phyloP scores from a whole-genome alignment of 225 moss, liverwort and hornwort species.

The Neckera pumila region DNA sequence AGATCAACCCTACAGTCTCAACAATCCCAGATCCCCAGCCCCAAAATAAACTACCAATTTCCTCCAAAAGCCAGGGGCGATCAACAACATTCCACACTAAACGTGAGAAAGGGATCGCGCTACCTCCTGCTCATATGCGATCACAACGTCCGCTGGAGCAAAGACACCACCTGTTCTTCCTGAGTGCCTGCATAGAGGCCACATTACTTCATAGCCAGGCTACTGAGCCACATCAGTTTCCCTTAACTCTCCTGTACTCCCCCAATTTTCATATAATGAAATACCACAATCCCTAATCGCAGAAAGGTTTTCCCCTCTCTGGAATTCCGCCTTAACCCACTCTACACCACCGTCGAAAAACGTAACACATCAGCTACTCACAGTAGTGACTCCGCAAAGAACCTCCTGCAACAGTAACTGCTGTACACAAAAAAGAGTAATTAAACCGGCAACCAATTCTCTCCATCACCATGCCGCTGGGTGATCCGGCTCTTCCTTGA shows the following conservation, averaged over 20 bases:
- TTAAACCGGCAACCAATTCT: background rate
- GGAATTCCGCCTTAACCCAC: background rate
- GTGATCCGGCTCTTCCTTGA: constrained; percentile 49
- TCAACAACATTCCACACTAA: constrained; percentile 7
- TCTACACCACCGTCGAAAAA: background rate
- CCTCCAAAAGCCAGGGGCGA: constrained; percentile 14
- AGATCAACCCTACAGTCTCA: constrained; percentile 3
- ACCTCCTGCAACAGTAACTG: background rate
- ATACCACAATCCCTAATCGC: background rate
- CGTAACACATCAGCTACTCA: background rate
- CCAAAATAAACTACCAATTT: constrained; percentile 9
- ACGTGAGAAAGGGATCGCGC: background rate
- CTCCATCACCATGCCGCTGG: constrained; percentile 15
- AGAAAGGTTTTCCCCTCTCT: background rate
- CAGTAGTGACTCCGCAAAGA: background rate
- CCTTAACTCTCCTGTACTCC: constrained; percentile 5
- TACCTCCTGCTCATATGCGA: background rate
- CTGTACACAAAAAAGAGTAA: background rate
- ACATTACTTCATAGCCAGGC: constrained; percentile 25
- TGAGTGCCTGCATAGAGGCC: constrained; percentile 28
- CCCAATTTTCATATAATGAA: background rate
- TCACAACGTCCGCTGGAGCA: background rate
- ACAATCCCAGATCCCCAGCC: constrained; percentile 8
- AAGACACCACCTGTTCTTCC: constrained; percentile 16
- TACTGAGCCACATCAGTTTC: background rate